Conservation (phyloP, 2,329 filamentous ascomycete genomes). For the Trichocomaceae sp. region DNA sequence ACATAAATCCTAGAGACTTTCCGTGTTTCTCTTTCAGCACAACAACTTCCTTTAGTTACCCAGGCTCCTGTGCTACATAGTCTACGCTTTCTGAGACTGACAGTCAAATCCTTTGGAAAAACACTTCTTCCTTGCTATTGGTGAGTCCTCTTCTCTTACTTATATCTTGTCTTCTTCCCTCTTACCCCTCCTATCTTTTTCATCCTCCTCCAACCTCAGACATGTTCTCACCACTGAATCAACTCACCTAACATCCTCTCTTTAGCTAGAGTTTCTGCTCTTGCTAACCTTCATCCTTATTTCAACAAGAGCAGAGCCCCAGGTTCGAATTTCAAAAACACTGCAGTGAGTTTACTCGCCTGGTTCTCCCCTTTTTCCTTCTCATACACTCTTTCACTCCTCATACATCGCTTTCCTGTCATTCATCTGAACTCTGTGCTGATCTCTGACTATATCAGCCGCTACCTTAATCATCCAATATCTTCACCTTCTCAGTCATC, state of each 20-base stretch:
- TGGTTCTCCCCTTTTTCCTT: neutral
- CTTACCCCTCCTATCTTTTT: constrained; percentile 4
- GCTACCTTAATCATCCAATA: neutral
- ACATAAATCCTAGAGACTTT: neutral
- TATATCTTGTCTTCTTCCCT: constrained; percentile 7
- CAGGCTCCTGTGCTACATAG: neutral
- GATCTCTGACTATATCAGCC: neutral
- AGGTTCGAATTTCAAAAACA: neutral
- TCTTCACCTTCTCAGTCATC: neutral
- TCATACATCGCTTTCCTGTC: neutral
- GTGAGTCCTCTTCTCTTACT: neutral
- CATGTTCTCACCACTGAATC: neutral
- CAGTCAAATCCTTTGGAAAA: neutral
- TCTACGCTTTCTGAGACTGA: neutral
- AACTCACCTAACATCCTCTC: neutral
- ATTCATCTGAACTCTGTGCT: neutral
- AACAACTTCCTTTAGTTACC: neutral
- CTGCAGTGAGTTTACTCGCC: neutral
- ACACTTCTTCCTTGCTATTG: neutral
- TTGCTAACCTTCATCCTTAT: neutral
- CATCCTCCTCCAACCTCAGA: neutral
- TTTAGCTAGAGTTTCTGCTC: neutral
- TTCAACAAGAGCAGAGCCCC: neutral
- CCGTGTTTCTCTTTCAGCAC: neutral
- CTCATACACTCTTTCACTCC: neutral